phyloP scores from a whole-genome alignment of 371 early-diverging fungal genomes.

The Lichtheimia corymbifera region DNA sequence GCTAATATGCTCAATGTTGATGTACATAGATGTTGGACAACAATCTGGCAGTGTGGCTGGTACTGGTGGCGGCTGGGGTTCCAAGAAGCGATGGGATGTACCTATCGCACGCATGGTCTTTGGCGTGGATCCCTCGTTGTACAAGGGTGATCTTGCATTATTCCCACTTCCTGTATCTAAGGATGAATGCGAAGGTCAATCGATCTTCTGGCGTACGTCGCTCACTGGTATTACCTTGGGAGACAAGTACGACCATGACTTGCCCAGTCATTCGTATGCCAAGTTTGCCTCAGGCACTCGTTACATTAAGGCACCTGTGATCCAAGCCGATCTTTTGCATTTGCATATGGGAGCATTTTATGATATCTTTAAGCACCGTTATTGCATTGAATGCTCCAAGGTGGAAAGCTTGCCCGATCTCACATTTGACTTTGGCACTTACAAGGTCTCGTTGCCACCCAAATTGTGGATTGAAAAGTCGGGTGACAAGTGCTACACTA shows the following conservation, averaged over 20 bases:
- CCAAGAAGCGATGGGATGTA: background rate
- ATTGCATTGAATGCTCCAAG: conserved; percentile 1
- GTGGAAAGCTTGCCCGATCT: background rate
- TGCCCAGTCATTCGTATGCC: conserved; percentile 2
- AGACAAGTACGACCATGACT: background rate
- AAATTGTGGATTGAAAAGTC: background rate
- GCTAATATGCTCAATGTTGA: too few relatives aligned
- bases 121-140: background rate
- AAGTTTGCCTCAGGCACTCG: conserved; percentile 5
- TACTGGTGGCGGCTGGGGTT: background rate
- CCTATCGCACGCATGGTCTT: background rate
- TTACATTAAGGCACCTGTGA: conserved; percentile 5
- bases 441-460: conserved; percentile 2
- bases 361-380: conserved; percentile 1
- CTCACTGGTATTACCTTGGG: background rate
- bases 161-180: background rate
- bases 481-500: conserved; percentile 1
- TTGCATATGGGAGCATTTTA: conserved; percentile 6
- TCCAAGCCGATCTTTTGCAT: conserved; percentile 7
- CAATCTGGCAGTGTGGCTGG: background rate
- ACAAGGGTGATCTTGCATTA: background rate
- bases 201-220: conserved; percentile 6
- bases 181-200: background rate
- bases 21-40: background rate
- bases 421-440: background rate